A percentile compares a stretch with the other conserved stretches of the same genome.
Evolutionary conservation across 305 asterid genomes (phyloP).

Genomic region (Fraxinus nigra): DNA sequence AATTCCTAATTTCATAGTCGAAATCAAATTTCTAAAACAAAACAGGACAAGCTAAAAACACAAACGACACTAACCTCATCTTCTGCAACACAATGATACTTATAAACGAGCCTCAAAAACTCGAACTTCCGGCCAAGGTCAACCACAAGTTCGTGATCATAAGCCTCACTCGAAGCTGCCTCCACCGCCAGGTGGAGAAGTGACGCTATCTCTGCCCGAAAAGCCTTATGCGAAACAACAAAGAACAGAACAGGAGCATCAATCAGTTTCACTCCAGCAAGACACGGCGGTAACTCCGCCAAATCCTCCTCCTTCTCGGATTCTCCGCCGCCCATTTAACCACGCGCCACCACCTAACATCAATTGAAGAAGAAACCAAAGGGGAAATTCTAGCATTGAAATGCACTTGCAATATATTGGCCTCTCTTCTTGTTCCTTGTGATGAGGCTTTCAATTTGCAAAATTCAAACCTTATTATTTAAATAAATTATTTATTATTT

Average conservation of each 20-base stretch:
- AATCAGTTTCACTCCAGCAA: conserved; percentile 52
- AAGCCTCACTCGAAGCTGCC: conserved; percentile 36
- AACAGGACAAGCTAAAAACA: neutral
- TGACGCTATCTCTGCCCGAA: conserved; percentile 58
- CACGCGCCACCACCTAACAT: conserved; percentile 31
- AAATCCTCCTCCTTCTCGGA: conserved; percentile 57
- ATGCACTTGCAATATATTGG: conserved; percentile 43
- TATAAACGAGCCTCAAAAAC: conserved; percentile 68
- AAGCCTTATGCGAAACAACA: conserved; percentile 71
- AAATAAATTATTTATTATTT: neutral
- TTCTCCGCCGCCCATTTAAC: conserved; percentile 55
- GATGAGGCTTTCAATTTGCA: conserved; percentile 37
- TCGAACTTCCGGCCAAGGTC: conserved; percentile 57
- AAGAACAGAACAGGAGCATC: conserved; percentile 77
- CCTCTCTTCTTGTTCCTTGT: neutral
- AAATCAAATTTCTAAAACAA: neutral
- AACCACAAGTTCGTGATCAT: conserved; percentile 34
- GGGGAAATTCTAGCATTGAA: conserved; percentile 52
- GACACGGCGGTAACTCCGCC: conserved; percentile 29
- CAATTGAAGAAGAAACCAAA: conserved; percentile 38
- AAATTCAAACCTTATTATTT: conserved; percentile 26
- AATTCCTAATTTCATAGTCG: conserved; percentile 1
- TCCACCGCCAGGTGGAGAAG: conserved; percentile 53
- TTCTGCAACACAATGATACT: conserved; percentile 76
- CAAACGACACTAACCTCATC: conserved; percentile 60